Evolutionary conservation across 257 asterid genomes (phyloP).

Genomic region (Salvia splendens): DNA sequence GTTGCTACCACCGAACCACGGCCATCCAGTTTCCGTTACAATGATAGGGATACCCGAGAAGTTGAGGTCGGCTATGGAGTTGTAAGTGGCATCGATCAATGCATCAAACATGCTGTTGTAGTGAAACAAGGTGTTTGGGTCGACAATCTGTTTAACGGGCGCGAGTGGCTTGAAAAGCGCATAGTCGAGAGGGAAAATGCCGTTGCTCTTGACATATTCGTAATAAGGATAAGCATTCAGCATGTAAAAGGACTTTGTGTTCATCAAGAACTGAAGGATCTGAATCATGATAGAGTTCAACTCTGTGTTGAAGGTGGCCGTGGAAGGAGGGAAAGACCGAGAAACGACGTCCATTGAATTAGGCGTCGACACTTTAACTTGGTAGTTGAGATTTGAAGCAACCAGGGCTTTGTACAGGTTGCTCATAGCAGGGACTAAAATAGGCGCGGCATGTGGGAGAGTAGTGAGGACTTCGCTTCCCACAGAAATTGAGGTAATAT

Average conservation of each 20-base stretch:
- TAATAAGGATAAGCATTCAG: constrained; percentile 79
- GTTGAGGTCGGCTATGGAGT: constrained; percentile 64
- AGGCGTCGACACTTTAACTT: constrained; percentile 76
- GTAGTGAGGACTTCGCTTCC: constrained; percentile 83
- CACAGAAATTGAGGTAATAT: constrained; percentile 76
- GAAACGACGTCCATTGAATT: constrained; percentile 70
- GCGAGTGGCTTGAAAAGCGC: constrained; percentile 81
- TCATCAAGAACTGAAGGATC: constrained; percentile 72
- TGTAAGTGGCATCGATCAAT: constrained; percentile 77
- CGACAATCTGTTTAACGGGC: constrained; percentile 71
- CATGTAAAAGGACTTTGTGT: constrained; percentile 78
- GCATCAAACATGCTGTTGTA: constrained; percentile 83
- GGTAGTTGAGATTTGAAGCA: constrained; percentile 63
- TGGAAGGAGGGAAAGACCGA: constrained; percentile 75
- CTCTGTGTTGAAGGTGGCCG: constrained; percentile 65
- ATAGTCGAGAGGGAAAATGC: constrained; percentile 78
- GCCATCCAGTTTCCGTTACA: constrained; percentile 95
- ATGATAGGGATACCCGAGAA: constrained; percentile 67
- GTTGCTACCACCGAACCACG: constrained; percentile 59
- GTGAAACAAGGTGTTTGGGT: constrained; percentile 79
- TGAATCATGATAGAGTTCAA: constrained; percentile 61
- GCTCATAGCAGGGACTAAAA: constrained; percentile 71
- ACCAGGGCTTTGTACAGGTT: constrained; percentile 72
- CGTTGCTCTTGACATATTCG: constrained; percentile 60
- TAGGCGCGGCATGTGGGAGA: constrained; percentile 65